phyloP scores from a whole-genome alignment of 2,329 filamentous ascomycete species.

The Akanthomyces dipterigenus region DNA sequence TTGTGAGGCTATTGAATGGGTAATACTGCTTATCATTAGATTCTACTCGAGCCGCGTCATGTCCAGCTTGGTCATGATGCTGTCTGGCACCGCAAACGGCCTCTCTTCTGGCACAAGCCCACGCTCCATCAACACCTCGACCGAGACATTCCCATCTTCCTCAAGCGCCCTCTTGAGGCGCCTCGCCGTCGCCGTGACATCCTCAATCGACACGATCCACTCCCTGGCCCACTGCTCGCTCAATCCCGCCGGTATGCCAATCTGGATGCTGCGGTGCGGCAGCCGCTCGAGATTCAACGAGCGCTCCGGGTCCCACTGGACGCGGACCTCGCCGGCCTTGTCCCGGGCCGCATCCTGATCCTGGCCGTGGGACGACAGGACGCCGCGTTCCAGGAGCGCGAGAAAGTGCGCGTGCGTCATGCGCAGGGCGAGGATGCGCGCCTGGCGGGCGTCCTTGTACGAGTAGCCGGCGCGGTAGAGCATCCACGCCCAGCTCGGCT shows the following conservation, averaged over 20 bases:
- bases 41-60: constrained; percentile 21
- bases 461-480: constrained; percentile 57
- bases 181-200: constrained; percentile 49
- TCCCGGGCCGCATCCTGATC: constrained; percentile 15
- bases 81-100: constrained; percentile 34
- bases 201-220: constrained; percentile 48
- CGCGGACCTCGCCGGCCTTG: constrained; percentile 35
- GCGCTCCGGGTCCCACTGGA: constrained; percentile 61
- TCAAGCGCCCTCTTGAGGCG: constrained; percentile 40
- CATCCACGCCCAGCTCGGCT: constrained; percentile 58
- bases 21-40: background rate
- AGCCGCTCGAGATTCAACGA: constrained; percentile 37
- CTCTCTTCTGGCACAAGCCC: constrained; percentile 39
- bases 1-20: no score
- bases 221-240: constrained; percentile 40
- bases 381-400: constrained; percentile 33
- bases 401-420: constrained; percentile 46
- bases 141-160: constrained; percentile 26
- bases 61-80: constrained; percentile 24
- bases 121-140: constrained; percentile 28
- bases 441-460: constrained; percentile 47
- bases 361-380: constrained; percentile 22
- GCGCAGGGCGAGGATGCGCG: constrained; percentile 49
- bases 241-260: constrained; percentile 46
- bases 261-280: constrained; percentile 51